Conservation (phyloP, 768 basidiomycete species). For the Coprinellus aureogranulatus region DNA sequence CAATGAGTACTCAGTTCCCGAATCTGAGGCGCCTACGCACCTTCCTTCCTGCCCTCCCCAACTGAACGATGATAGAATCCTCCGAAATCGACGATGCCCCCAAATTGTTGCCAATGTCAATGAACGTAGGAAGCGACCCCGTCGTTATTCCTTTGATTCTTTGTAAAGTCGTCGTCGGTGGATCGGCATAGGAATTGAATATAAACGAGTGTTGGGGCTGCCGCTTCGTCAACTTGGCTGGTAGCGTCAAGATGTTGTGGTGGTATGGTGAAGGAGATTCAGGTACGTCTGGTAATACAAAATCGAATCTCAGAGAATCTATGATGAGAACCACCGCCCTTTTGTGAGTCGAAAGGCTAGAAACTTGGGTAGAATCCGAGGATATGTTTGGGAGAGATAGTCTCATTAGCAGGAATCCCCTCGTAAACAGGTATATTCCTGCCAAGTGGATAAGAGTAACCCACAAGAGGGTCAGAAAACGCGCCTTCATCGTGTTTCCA, state of each 20-base stretch:
- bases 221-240: conserved; percentile 61
- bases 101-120: conserved; percentile 92
- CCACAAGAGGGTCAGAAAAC: conserved; percentile 42
- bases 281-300: conserved; percentile 72
- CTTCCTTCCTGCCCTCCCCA: conserved; percentile 55
- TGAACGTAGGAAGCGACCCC: conserved; percentile 91
- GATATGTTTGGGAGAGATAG: conserved; percentile 63
- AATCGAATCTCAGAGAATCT: conserved; percentile 93
- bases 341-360: conserved; percentile 54
- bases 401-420: conserved; percentile 86
- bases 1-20: neutral
- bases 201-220: conserved; percentile 76
- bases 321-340: conserved; percentile 85
- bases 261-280: conserved; percentile 63
- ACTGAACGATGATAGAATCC: conserved; percentile 82
- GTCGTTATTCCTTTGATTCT: conserved; percentile 94
- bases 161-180: conserved; percentile 93
- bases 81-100: conserved; percentile 83
- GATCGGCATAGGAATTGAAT: conserved; percentile 88
- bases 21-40: conserved; percentile 40
- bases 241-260: conserved; percentile 81
- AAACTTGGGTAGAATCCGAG: conserved; percentile 47
- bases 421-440: conserved; percentile 86
- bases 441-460: conserved; percentile 66
- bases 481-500: conserved; percentile 2